Percentiles rank a stretch among this genome's conserved stretches.
phyloP scores from a whole-genome alignment of 805 yeast species.

The Pichia kluyveri region DNA sequence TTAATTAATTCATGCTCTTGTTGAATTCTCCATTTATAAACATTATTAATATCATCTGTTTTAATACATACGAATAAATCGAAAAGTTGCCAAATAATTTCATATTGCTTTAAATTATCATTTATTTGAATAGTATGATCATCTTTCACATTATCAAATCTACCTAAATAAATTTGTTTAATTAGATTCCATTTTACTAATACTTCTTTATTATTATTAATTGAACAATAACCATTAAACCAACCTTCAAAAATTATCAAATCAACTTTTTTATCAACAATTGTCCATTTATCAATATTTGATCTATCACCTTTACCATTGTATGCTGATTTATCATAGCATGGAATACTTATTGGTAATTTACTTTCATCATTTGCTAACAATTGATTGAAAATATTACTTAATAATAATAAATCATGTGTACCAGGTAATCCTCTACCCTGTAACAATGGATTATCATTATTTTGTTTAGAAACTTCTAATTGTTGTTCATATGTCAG shows the following conservation, averaged over 20 bases:
- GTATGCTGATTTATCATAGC: conserved; percentile 67
- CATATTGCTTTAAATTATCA: conserved; percentile 40
- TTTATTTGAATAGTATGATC: conserved; percentile 37
- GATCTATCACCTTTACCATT: conserved; percentile 75
- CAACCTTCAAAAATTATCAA: conserved; percentile 86
- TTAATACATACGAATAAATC: conserved; percentile 54
- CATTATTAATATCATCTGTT: conserved; percentile 51
- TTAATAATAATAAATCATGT: conserved; percentile 57
- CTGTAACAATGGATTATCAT: conserved; percentile 36
- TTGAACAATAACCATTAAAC: conserved; percentile 70
- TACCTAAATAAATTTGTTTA: conserved; percentile 11
- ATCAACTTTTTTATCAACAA: conserved; percentile 34
- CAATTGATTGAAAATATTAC: conserved; percentile 27
- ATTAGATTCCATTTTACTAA: conserved; percentile 20
- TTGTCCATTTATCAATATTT: conserved; percentile 31
- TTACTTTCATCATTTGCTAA: conserved; percentile 16
- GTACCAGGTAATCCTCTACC: conserved; percentile 95
- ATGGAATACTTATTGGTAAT: conserved; percentile 39
- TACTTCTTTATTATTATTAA: conserved; percentile 25
- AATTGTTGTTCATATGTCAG: conserved; percentile 55
- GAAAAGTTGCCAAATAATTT: conserved; percentile 45
- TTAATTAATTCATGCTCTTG: conserved; percentile 58
- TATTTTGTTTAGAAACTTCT: conserved; percentile 29
- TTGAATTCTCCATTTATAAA: conserved; percentile 71
- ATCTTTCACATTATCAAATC: conserved; percentile 12